A percentile compares a stretch with the other conserved stretches of the same genome.
Evolutionary conservation across 23 red algal species (phyloP).

Genomic region (Chondrus crispus): DNA sequence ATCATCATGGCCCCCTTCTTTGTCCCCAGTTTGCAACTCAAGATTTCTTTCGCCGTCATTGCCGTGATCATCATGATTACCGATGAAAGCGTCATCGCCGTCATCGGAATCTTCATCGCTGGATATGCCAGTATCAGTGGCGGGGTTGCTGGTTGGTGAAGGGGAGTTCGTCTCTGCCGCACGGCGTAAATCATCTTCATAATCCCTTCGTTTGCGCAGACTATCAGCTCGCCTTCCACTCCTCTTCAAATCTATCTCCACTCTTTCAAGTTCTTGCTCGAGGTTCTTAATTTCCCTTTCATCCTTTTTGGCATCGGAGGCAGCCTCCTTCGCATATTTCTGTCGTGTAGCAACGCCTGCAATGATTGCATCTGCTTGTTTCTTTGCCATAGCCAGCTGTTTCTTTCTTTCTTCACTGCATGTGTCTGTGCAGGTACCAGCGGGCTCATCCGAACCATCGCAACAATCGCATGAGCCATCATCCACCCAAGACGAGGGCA

Average conservation of each 20-base stretch:
- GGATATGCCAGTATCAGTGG: no score
- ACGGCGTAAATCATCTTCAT: background rate
- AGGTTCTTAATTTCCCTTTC: background rate
- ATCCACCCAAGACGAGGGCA: constrained; percentile 64
- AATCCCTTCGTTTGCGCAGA: background rate
- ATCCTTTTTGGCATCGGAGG: background rate
- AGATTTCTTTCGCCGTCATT: background rate
- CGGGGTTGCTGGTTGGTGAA: no score
- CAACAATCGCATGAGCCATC: constrained; percentile 95
- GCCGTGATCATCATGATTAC: background rate
- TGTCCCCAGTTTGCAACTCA: background rate
- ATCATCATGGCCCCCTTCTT: background rate
- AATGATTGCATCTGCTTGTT: constrained; percentile 19
- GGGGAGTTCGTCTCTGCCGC: background rate
- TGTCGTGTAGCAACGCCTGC: constrained; percentile 1
- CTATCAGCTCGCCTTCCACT: background rate
- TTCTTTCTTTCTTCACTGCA: constrained; percentile 23
- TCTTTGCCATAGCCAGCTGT: constrained; percentile 1
- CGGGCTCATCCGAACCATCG: constrained; percentile 90
- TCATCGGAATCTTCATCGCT: no score
- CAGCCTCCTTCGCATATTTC: background rate
- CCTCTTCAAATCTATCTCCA: background rate
- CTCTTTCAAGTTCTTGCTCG: constrained; percentile 2
- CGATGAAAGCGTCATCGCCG: no score
- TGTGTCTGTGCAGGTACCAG: constrained; percentile 51